Evolutionary conservation across 208 protist genomes (phyloP).

Genomic region (Borovskyia barvae): DNA sequence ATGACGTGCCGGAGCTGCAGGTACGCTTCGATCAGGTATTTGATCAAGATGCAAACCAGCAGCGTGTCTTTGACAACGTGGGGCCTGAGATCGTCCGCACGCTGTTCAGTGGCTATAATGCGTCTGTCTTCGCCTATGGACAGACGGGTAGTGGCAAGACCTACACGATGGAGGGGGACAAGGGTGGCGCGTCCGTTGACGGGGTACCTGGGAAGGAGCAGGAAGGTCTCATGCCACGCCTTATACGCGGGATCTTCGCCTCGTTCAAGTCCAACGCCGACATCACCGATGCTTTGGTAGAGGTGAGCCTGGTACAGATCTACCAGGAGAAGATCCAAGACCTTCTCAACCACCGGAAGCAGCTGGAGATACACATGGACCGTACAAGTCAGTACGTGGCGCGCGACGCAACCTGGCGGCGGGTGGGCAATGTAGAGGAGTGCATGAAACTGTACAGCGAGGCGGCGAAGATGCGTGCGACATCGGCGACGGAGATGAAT

Average conservation of each 20-base stretch:
- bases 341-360: conserved; percentile 70
- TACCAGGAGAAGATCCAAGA: conserved; percentile 92
- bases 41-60: conserved; percentile 39
- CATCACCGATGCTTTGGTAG: conserved; percentile 68
- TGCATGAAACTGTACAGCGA: conserved; percentile 85
- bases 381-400: conserved; percentile 85
- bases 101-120: conserved; percentile 89
- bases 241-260: conserved; percentile 78
- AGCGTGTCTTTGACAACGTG: conserved; percentile 62
- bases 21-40: conserved; percentile 88
- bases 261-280: conserved; percentile 55
- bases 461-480: conserved; percentile 66
- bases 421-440: conserved; percentile 54
- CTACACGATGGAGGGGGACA: conserved; percentile 86
- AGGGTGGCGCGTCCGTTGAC: conserved; percentile 10
- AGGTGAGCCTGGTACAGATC: conserved; percentile 87
- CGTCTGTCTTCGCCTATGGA: conserved; percentile 94
- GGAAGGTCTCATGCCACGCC: conserved; percentile 69
- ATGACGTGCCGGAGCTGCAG: conserved; percentile 55
- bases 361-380: conserved; percentile 90
- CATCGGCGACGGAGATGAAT: conserved; percentile 90
- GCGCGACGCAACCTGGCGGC: conserved; percentile 75
- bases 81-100: conserved; percentile 65
- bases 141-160: conserved; percentile 96
- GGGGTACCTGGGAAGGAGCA: conserved; percentile 17